These are phyloP conservation scores for Scleromitrula shiraiana DNA, from an alignment of 2,329 filamentous ascomycete genomes.

Conservation along the genomic window DNA sequence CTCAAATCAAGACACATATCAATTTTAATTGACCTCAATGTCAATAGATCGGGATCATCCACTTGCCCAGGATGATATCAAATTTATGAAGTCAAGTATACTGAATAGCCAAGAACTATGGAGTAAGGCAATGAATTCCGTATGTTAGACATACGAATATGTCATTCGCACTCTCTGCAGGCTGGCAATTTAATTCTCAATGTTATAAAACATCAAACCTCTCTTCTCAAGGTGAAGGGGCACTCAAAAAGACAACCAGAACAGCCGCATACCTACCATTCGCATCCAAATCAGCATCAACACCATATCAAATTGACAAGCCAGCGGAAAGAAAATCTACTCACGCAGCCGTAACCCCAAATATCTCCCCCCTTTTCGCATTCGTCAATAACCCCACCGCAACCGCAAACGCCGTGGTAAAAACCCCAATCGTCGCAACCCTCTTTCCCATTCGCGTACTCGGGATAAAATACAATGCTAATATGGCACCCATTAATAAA, in stretches of 20 bases:
- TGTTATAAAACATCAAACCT: no score
- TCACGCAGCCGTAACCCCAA: conserved; percentile 14
- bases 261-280: conserved; percentile 7
- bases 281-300: background rate
- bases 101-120: no score
- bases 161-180: no score
- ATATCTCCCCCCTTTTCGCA: conserved; percentile 11
- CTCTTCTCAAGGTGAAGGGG: background rate
- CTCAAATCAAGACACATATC: no score
- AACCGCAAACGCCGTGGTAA: conserved; percentile 13
- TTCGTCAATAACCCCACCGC: conserved; percentile 13
- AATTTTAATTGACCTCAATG: no score
- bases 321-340: background rate
- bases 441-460: background rate
- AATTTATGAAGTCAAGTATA: no score
- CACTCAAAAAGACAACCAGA: conserved; percentile 4
- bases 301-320: background rate
- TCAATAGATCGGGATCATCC: no score
- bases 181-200: no score
- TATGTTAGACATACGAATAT: no score
- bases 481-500: conserved; percentile 12
- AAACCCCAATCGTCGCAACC: conserved; percentile 10
- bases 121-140: no score
- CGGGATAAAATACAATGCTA: conserved; percentile 10
- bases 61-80: no score